These are phyloP conservation scores for Globisporangium paddicum DNA, from an alignment of 352 stramenopile species.

Conservation along the genomic window DNA sequence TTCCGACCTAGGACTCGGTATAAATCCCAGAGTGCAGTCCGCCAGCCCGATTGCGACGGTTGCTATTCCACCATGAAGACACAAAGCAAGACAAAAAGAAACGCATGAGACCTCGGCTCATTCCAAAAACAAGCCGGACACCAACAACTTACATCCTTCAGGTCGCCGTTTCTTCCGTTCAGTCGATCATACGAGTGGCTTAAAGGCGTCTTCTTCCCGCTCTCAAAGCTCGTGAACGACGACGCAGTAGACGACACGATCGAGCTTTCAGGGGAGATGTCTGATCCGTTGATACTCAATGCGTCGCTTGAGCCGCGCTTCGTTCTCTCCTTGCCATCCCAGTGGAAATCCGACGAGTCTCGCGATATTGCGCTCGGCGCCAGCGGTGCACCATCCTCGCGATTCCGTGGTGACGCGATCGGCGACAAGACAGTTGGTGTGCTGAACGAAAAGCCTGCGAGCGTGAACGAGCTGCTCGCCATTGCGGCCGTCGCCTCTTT, in stretches of 20 bases:
- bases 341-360: slow-evolving; percentile 22
- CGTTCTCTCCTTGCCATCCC: slow-evolving; percentile 23
- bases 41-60: slow-evolving; percentile 39
- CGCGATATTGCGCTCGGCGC: slow-evolving; percentile 38
- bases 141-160: slow-evolving; percentile 35
- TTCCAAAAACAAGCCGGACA: background rate
- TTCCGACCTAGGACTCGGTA: slow-evolving; percentile 59
- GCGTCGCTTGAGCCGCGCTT: slow-evolving; percentile 35
- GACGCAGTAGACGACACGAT: slow-evolving; percentile 27
- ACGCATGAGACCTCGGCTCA: background rate
- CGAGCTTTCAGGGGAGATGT: slow-evolving; percentile 20
- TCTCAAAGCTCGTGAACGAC: slow-evolving; percentile 15
- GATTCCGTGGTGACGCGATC: slow-evolving; percentile 31
- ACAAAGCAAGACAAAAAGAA: background rate
- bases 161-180: slow-evolving; percentile 5
- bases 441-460: slow-evolving; percentile 50
- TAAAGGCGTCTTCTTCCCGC: slow-evolving; percentile 5
- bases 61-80: background rate
- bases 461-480: slow-evolving; percentile 37
- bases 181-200: slow-evolving; percentile 11
- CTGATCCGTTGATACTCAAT: slow-evolving; percentile 28
- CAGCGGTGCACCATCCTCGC: slow-evolving; percentile 21
- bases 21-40: slow-evolving; percentile 61
- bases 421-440: slow-evolving; percentile 40
- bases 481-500: slow-evolving; percentile 23